Evolutionary conservation across 306 rosid genomes (phyloP).

Genomic region (Amphicarpaea edgeworthii): DNA sequence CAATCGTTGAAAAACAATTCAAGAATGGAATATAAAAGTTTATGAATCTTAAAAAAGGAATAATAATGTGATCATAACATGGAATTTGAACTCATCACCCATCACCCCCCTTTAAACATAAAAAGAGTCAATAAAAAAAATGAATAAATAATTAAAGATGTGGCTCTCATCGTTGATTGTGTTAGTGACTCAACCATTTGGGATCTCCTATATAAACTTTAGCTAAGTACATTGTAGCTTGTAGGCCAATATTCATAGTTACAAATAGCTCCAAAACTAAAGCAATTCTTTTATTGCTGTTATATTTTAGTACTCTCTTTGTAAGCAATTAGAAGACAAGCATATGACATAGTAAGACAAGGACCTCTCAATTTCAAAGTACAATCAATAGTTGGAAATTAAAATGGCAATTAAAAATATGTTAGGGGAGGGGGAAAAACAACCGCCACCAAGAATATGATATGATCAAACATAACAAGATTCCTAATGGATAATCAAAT

Average conservation of each 20-base stretch:
- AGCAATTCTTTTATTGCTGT: not conserved
- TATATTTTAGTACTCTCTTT: conserved; percentile 25
- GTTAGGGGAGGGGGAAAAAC: not conserved
- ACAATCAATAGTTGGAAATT: too few relatives aligned
- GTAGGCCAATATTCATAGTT: conserved; percentile 21
- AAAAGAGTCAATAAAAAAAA: not conserved
- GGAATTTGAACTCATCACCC: not conserved
- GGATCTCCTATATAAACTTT: conserved; percentile 2
- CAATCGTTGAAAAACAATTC: conserved; percentile 45
- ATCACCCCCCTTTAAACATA: not conserved
- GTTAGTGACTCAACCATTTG: conserved; percentile 32
- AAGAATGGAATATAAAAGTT: conserved; percentile 1
- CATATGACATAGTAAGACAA: conserved; percentile 60
- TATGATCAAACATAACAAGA: conserved; percentile 38
- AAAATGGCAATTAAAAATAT: conserved; percentile 17
- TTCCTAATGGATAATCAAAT: conserved; percentile 49
- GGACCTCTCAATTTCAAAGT: conserved; percentile 46
- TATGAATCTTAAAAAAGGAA: not conserved
- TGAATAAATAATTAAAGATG: not conserved
- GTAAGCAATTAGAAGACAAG: conserved; percentile 50
- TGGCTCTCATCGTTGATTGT: not conserved
- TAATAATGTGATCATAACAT: conserved; percentile 9
- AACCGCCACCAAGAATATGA: conserved; percentile 48
- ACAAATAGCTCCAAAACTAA: conserved; percentile 11
- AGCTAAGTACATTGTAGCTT: conserved; percentile 40